Percentiles rank a stretch among this genome's conserved stretches.
phyloP scores from a whole-genome alignment of 345 rosid species.

The Gossypium anomalum region DNA sequence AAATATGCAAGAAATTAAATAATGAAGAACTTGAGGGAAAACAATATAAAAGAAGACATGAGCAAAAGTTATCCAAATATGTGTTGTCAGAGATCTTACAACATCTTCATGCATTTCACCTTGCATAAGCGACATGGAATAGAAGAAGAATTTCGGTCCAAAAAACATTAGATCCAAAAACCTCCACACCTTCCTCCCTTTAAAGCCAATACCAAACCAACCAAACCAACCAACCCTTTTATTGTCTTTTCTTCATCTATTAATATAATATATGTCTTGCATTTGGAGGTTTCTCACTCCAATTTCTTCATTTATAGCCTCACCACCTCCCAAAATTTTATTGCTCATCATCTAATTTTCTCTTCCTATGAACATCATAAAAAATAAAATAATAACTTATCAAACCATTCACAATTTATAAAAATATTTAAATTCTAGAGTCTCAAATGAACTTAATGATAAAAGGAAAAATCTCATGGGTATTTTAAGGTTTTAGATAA shows the following conservation, averaged over 20 bases:
- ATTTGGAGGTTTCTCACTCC: background rate
- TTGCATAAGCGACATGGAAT: conserved; percentile 31
- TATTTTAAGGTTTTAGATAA: too few relatives aligned
- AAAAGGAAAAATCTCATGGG: too few relatives aligned
- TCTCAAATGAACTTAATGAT: too few relatives aligned
- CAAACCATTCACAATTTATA: background rate
- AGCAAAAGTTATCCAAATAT: background rate
- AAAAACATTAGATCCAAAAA: background rate
- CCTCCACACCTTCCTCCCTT: background rate
- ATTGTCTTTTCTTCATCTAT: conserved; percentile 32
- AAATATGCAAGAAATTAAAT: too few relatives aligned
- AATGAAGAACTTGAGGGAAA: background rate
- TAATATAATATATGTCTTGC: too few relatives aligned
- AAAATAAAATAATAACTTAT: background rate
- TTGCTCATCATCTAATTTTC: background rate
- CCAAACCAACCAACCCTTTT: conserved; percentile 31
- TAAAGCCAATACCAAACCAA: background rate
- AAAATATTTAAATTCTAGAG: too few relatives aligned
- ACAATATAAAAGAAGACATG: background rate
- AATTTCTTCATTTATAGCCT: background rate
- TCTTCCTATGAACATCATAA: background rate
- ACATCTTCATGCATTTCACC: conserved; percentile 32
- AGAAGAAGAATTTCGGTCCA: background rate
- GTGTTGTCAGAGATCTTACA: conserved; percentile 12
- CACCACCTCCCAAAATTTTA: background rate